Conservation (phyloP, 805 yeast species). For the Kodamaea kakaduensis region DNA sequence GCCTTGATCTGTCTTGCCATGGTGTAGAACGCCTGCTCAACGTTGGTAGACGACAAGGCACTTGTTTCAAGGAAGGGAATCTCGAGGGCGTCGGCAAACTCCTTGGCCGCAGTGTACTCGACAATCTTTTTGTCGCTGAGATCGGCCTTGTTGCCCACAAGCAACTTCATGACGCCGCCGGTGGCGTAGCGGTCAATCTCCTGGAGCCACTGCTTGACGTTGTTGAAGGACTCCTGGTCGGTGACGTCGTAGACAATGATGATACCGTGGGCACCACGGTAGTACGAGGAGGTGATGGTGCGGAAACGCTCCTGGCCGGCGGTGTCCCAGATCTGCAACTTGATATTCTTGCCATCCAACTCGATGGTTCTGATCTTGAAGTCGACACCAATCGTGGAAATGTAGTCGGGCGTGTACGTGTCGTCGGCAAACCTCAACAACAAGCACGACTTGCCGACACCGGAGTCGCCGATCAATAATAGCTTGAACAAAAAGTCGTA, state of each 20-base stretch:
- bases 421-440: constrained; percentile 94
- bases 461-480: constrained; percentile 95
- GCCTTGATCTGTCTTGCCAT: constrained; percentile 99
- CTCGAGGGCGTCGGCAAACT: constrained; percentile 92
- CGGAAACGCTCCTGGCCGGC: constrained; percentile 99
- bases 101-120: constrained; percentile 93
- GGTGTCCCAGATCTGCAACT: constrained; percentile 98
- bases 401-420: constrained; percentile 94
- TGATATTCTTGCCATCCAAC: constrained; percentile 94
- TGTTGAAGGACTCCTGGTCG: constrained; percentile 92
- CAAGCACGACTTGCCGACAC: constrained; percentile 96
- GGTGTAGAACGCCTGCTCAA: constrained; percentile 96
- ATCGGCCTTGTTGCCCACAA: constrained; percentile 97
- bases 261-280: constrained; percentile 98
- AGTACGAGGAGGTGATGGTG: constrained; percentile 94
- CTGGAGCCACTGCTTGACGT: constrained; percentile 97
- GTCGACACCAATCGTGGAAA: constrained; percentile 97
- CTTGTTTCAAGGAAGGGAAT: constrained; percentile 96
- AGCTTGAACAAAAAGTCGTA: constrained; percentile 97
- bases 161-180: constrained; percentile 90
- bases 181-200: constrained; percentile 98
- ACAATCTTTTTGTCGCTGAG: constrained; percentile 90
- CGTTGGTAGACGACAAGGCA: constrained; percentile 92
- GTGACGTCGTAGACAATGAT: constrained; percentile 97
- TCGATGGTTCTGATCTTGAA: constrained; percentile 88